phyloP scores from a whole-genome alignment of 2,329 filamentous ascomycete species.

The Neopestalotiopsis sp. region DNA sequence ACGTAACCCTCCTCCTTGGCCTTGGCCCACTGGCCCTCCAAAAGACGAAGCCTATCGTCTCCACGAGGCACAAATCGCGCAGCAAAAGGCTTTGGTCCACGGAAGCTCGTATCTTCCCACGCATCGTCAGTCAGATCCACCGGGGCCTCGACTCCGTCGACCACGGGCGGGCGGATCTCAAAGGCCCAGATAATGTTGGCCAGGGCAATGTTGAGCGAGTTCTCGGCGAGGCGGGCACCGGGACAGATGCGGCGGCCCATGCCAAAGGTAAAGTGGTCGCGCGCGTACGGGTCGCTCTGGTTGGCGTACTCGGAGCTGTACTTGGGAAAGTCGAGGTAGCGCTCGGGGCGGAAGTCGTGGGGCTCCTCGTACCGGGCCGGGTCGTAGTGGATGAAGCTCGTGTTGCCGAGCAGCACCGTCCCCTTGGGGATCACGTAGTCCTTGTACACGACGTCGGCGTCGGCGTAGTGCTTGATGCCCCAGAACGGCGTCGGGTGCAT shows the following conservation, averaged over 20 bases:
- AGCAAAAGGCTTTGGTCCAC: slow-evolving; percentile 22
- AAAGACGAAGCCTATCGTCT: slow-evolving; percentile 11
- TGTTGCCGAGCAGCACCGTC: slow-evolving; percentile 44
- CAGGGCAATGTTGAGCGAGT: slow-evolving; percentile 37
- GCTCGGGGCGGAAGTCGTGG: slow-evolving; percentile 23
- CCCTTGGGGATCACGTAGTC: slow-evolving; percentile 50
- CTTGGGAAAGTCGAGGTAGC: slow-evolving; percentile 22
- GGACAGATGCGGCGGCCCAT: slow-evolving; percentile 50
- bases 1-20: slow-evolving; percentile 24
- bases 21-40: slow-evolving; percentile 22
- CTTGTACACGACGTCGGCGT: slow-evolving; percentile 49
- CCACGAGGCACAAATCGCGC: slow-evolving; percentile 23
- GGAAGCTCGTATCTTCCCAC: slow-evolving; percentile 18
- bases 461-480: slow-evolving; percentile 47
- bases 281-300: slow-evolving; percentile 30
- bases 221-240: slow-evolving; percentile 52
- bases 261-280: slow-evolving; percentile 50
- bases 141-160: background rate
- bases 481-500: slow-evolving; percentile 30
- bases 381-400: slow-evolving; percentile 29
- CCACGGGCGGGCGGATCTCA: slow-evolving; percentile 27
- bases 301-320: slow-evolving; percentile 28
- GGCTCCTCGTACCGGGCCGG: slow-evolving; percentile 25
- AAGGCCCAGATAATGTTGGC: slow-evolving; percentile 50
- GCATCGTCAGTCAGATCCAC: slow-evolving; percentile 18